Conservation (phyloP, 139 green algal species). For the Diplosphaera chodatii region DNA sequence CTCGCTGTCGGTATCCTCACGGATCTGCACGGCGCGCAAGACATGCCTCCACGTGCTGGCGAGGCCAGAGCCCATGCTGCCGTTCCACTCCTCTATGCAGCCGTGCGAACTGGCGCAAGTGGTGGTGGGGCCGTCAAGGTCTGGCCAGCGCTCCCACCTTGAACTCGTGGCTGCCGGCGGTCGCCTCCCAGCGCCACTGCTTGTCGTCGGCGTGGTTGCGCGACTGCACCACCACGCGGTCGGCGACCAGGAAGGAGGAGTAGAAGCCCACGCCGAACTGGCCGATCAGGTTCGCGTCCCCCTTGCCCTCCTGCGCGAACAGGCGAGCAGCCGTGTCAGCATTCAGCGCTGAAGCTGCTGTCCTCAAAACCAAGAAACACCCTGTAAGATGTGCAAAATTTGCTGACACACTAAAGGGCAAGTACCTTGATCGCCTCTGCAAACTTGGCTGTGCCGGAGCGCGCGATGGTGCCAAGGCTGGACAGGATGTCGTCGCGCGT, state of each 20-base stretch:
- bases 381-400: no score
- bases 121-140: no score
- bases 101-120: no score
- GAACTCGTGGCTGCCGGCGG: slow-evolving; percentile 79
- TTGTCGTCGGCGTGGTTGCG: slow-evolving; percentile 64
- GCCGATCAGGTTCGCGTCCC: slow-evolving; percentile 28
- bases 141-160: no score
- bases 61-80: no score
- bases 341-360: no score
- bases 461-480: slow-evolving; percentile 94
- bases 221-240: slow-evolving; percentile 77
- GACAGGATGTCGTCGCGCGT: slow-evolving; percentile 83
- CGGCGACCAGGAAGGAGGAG: slow-evolving; percentile 87
- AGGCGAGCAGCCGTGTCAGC: no score
- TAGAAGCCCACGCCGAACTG: slow-evolving; percentile 99
- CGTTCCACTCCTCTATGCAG: no score
- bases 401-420: not conserved
- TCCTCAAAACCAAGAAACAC: no score
- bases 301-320: slow-evolving; percentile 25
- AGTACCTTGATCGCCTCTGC: slow-evolving; percentile 84
- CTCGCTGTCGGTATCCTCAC: slow-evolving; percentile 37
- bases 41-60: not conserved
- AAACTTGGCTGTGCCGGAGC: slow-evolving; percentile 95
- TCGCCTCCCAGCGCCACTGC: slow-evolving; percentile 89
- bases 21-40: slow-evolving; percentile 15